A percentile compares a stretch with the other conserved stretches of the same genome.
Evolutionary conservation across 2,329 filamentous ascomycete genomes (phyloP).

Genomic region (Penicillium sp.): DNA sequence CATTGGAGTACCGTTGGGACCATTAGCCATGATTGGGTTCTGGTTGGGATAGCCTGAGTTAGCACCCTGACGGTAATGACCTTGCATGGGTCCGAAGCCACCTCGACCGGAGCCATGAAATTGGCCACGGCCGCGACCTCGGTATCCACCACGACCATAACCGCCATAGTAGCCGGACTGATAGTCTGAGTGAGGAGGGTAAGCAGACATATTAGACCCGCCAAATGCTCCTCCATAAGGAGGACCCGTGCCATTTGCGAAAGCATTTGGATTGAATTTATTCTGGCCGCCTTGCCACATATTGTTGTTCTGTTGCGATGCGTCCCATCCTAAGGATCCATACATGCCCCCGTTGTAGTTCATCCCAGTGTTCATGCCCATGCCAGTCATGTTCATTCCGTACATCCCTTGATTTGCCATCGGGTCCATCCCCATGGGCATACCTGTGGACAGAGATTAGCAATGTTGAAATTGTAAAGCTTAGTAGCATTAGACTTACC

Average conservation of each 20-base stretch:
- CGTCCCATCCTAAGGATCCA: constrained; percentile 62
- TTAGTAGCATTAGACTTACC: constrained; percentile 51
- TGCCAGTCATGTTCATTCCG: constrained; percentile 75
- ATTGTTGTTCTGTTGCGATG: constrained; percentile 52
- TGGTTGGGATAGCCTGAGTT: constrained; percentile 30
- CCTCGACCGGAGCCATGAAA: constrained; percentile 37
- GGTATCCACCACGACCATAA: constrained; percentile 52
- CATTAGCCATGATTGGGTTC: constrained; percentile 22
- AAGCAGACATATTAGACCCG: constrained; percentile 58
- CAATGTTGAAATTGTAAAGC: constrained; percentile 11
- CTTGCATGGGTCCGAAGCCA: constrained; percentile 32
- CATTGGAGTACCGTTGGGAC: constrained; percentile 16
- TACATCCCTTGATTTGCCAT: constrained; percentile 45
- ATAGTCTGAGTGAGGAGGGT: constrained; percentile 55
- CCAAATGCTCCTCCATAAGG: constrained; percentile 68
- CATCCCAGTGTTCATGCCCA: constrained; percentile 73
- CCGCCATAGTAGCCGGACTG: constrained; percentile 73
- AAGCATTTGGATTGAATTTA: constrained; percentile 82
- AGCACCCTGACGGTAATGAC: constrained; percentile 27
- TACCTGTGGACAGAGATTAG: constrained; percentile 45
- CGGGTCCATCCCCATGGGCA: constrained; percentile 74
- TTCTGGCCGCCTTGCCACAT: constrained; percentile 75
- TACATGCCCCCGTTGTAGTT: constrained; percentile 53
- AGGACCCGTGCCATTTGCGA: constrained; percentile 65
- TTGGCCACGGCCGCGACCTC: constrained; percentile 56